Percentiles rank a stretch among this genome's conserved stretches.
phyloP scores from a whole-genome alignment of 345 rosid genomes.

The Syzygium aqueum region DNA sequence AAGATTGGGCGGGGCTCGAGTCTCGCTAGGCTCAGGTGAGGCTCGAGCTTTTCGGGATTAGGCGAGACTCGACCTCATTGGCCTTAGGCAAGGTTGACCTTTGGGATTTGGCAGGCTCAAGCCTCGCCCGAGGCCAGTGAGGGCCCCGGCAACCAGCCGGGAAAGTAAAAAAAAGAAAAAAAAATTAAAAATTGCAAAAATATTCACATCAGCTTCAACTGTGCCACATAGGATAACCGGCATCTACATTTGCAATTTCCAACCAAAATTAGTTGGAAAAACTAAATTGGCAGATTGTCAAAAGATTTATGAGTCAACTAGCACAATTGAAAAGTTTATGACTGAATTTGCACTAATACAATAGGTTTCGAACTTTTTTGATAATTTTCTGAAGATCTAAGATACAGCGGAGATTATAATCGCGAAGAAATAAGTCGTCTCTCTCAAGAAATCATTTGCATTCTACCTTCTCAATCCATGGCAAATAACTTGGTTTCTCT shows the following conservation, averaged over 20 bases:
- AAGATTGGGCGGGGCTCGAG: fast-evolving
- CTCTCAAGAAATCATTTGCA: too few species aligned
- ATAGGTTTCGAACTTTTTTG: neutral
- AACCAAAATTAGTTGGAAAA: neutral
- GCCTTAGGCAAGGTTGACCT: neutral
- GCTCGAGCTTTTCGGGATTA: too few species aligned
- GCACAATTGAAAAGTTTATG: fast-evolving
- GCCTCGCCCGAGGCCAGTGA: neutral
- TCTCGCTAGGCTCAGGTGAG: too few species aligned
- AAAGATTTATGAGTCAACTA: neutral
- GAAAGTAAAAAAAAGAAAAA: neutral
- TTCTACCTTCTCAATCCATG: too few species aligned
- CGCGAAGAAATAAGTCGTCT: too few species aligned
- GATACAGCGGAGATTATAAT: too few species aligned
- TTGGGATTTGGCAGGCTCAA: too few species aligned
- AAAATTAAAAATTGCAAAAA: neutral
- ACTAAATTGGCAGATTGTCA: neutral
- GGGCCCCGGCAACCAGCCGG: fast-evolving
- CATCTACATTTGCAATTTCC: too few species aligned
- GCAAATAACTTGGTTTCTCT: too few species aligned
- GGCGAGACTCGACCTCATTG: fast-evolving
- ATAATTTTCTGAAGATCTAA: too few species aligned
- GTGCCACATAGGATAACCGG: fast-evolving
- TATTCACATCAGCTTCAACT: fast-evolving
- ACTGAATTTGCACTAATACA: neutral